Conservation (phyloP, 2,329 filamentous ascomycete genomes). For the Cercospora canescens region DNA sequence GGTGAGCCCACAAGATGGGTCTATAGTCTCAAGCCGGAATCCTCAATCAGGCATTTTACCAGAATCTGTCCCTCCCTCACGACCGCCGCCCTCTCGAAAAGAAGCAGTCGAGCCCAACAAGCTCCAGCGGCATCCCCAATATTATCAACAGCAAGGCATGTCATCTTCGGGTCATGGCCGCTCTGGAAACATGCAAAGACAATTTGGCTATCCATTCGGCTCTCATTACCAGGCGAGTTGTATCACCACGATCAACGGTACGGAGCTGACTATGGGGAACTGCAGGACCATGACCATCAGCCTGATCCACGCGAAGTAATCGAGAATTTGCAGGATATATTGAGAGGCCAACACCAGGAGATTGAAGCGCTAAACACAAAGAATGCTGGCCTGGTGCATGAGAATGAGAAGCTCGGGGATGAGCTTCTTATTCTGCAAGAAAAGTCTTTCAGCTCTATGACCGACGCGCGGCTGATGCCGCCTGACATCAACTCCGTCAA, state of each 20-base stretch:
- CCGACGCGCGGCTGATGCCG: slow-evolving; percentile 9
- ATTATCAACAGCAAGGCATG: not conserved
- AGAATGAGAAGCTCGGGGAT: slow-evolving; percentile 6
- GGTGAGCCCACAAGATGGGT: not conserved
- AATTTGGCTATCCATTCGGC: not conserved
- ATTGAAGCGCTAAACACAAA: not conserved
- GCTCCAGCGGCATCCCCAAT: not conserved
- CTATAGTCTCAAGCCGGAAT: not conserved
- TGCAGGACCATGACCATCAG: not conserved
- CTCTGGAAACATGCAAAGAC: not conserved
- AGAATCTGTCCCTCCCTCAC: not conserved
- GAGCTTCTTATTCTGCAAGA: slow-evolving; percentile 11
- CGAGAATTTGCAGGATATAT: not conserved
- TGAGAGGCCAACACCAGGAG: not conserved
- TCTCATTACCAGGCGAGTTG: not conserved
- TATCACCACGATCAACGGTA: not conserved
- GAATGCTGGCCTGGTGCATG: not conserved
- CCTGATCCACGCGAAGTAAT: not conserved
- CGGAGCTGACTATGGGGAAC: not conserved
- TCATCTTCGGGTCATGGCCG: not conserved
- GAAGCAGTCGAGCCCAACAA: not conserved
- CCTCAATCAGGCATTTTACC: not conserved
- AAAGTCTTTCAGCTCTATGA: slow-evolving; percentile 8
- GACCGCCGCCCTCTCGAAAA: not conserved
- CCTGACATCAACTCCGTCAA: slow-evolving; percentile 10